Conservation (phyloP, 108 stramenopile genomes). For the Conticribra weissflogii region DNA sequence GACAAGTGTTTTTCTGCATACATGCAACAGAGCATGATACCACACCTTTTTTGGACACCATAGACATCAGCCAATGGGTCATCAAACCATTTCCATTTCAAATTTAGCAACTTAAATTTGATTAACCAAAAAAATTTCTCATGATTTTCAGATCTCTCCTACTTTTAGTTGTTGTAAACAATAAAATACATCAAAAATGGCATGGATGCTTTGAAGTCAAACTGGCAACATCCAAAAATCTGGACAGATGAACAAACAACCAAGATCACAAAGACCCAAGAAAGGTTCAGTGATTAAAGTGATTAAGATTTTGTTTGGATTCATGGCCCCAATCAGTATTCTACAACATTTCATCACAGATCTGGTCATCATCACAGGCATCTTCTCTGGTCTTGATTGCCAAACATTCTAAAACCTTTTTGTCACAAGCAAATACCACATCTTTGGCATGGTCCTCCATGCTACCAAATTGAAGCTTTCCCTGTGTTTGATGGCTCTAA, state of each 20-base stretch:
- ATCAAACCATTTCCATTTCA: neutral
- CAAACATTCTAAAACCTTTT: slow-evolving; percentile 85
- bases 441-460: slow-evolving; percentile 86
- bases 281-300: slow-evolving; percentile 84
- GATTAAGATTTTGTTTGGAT: slow-evolving; percentile 37
- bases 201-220: slow-evolving; percentile 67
- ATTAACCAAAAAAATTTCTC: neutral
- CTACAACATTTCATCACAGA: slow-evolving; percentile 50
- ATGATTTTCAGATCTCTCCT: slow-evolving; percentile 29
- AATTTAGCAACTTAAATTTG: neutral
- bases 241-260: slow-evolving; percentile 58
- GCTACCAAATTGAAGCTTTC: slow-evolving; percentile 87
- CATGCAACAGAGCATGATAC: too few species aligned
- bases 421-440: slow-evolving; percentile 81
- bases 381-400: slow-evolving; percentile 88
- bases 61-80: too few species aligned
- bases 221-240: slow-evolving; percentile 67
- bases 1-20: too few species aligned
- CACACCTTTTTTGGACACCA: too few species aligned
- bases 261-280: slow-evolving; percentile 53
- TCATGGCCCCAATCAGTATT: too few species aligned
- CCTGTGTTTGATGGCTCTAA: slow-evolving; percentile 83
- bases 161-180: slow-evolving; percentile 41
- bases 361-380: slow-evolving; percentile 87
- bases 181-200: slow-evolving; percentile 13